Conservation (phyloP, 2,329 filamentous ascomycete genomes). For the Graphilbum fragrans region DNA sequence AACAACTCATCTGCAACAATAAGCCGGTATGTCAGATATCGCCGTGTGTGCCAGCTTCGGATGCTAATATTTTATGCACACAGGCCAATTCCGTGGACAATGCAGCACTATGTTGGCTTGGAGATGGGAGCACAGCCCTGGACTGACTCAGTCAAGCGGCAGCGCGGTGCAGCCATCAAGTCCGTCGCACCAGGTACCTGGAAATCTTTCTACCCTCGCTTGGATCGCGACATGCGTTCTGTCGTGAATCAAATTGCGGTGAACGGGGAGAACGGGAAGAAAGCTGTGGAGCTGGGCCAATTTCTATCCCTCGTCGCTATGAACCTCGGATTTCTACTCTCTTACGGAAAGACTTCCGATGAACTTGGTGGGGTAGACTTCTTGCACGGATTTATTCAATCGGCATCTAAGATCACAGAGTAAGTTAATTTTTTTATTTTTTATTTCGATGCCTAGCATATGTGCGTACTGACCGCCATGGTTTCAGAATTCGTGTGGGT, state of each 20-base stretch:
- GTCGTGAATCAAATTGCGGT: neutral
- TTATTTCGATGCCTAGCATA: neutral
- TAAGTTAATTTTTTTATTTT: neutral
- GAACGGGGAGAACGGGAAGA: neutral
- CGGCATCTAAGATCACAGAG: neutral
- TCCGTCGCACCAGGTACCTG: neutral
- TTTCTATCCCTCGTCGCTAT: neutral
- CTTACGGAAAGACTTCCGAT: neutral
- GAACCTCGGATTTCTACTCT: neutral
- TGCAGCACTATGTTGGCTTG: neutral
- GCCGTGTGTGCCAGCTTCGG: too few relatives aligned
- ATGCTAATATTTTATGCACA: too few relatives aligned
- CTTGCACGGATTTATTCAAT: neutral
- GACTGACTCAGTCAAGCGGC: neutral
- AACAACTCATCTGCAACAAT: neutral
- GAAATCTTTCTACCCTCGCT: neutral
- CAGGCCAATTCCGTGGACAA: neutral
- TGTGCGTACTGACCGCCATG: neutral
- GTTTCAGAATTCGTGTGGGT: neutral
- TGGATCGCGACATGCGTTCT: neutral
- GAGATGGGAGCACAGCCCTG: neutral
- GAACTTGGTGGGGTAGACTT: neutral
- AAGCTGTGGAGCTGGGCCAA: neutral
- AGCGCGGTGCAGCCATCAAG: neutral
- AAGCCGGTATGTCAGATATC: neutral